Conservation (phyloP, 495 filamentous ascomycete species). For the Hypoxylon cercidicola region DNA sequence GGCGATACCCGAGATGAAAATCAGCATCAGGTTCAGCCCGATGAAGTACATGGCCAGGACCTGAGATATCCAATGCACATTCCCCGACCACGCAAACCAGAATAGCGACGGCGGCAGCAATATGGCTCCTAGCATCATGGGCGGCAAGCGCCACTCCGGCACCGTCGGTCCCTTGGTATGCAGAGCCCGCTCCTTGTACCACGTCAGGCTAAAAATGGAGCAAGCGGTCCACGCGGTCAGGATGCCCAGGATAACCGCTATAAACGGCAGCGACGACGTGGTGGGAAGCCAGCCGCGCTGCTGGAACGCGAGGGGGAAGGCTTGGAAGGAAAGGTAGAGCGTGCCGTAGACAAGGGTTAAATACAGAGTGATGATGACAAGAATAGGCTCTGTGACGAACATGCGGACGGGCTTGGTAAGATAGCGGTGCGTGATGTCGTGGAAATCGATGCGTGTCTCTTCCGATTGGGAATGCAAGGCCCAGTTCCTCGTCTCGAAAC, state of each 20-base stretch:
- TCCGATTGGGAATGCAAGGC: slow-evolving; percentile 61
- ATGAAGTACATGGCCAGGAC: not conserved
- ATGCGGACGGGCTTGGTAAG: slow-evolving; percentile 66
- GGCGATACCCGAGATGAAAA: not conserved
- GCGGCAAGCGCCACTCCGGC: not conserved
- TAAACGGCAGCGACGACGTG: slow-evolving; percentile 65
- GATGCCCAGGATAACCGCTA: slow-evolving; percentile 30
- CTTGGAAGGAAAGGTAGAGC: slow-evolving; percentile 71
- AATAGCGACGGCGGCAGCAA: not conserved
- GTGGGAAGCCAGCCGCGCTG: slow-evolving; percentile 64
- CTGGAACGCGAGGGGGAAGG: slow-evolving; percentile 68
- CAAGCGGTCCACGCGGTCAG: not conserved
- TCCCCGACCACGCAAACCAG: not conserved
- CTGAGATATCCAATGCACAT: not conserved
- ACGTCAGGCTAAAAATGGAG: not conserved
- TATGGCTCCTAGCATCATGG: not conserved
- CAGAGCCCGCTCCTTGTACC: no score
- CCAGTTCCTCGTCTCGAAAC: slow-evolving; percentile 57
- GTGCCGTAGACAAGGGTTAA: slow-evolving; percentile 67
- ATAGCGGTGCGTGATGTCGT: slow-evolving; percentile 66
- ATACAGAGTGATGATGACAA: slow-evolving; percentile 50
- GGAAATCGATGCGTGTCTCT: slow-evolving; percentile 62
- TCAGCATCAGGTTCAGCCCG: not conserved
- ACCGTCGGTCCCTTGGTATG: not conserved
- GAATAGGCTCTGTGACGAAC: slow-evolving; percentile 49